A percentile compares a stretch with the other conserved stretches of the same genome.
These are phyloP conservation scores for Hypholoma sublateritium DNA, from an alignment of 768 basidiomycete species.

Conservation along the genomic window DNA sequence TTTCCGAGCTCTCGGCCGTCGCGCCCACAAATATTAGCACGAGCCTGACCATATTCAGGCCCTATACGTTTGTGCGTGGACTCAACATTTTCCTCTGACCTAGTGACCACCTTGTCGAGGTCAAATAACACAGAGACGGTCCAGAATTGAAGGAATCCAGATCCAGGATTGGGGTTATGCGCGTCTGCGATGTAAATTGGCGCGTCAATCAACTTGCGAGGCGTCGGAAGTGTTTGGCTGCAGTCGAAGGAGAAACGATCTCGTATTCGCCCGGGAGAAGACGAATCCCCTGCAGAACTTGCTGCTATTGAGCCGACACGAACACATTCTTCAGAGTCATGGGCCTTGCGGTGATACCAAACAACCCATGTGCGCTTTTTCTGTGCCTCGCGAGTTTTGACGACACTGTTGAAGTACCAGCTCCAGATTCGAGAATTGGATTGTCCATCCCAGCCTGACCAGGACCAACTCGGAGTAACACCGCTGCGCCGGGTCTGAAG, in stretches of 20 bases:
- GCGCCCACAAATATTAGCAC: neutral
- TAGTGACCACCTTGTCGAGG: neutral
- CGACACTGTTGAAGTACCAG: neutral
- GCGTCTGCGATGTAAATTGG: neutral
- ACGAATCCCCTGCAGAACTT: neutral
- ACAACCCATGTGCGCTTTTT: conserved; percentile 3
- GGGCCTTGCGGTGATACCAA: conserved; percentile 7
- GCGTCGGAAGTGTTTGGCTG: neutral
- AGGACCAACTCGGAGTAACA: conserved; percentile 5
- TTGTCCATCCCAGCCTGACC: conserved; percentile 1
- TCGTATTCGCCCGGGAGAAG: neutral
- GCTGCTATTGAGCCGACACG: neutral
- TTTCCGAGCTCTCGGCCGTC: neutral
- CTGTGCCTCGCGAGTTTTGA: neutral
- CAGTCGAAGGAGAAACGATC: conserved; percentile 1
- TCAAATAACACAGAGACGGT: neutral
- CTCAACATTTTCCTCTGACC: no score
- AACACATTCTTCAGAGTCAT: neutral
- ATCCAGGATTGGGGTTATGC: neutral
- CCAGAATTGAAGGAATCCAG: conserved; percentile 6
- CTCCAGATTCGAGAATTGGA: neutral
- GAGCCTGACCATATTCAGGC: neutral
- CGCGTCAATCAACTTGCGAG: neutral
- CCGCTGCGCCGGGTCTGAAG: neutral
- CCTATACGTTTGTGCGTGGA: neutral